Percentiles rank a stretch among this genome's conserved stretches.
phyloP scores from a whole-genome alignment of 1,139 yeast species.

The Pichia inconspicua region DNA sequence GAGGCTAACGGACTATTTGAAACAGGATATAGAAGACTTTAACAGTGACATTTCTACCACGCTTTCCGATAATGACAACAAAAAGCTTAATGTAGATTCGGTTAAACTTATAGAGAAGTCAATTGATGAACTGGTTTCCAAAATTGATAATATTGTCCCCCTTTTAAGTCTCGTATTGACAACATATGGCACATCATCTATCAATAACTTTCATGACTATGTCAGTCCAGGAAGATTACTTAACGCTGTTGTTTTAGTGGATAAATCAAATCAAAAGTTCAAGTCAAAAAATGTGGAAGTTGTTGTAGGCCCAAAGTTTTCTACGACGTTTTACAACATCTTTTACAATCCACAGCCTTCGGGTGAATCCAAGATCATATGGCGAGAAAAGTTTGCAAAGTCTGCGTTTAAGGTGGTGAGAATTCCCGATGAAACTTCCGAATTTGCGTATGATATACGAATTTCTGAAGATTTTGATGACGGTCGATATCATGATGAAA shows the following conservation, averaged over 20 bases:
- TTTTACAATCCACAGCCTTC: slow-evolving; percentile 51
- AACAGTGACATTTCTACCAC: slow-evolving; percentile 40
- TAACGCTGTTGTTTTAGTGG: slow-evolving; percentile 51
- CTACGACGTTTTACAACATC: slow-evolving; percentile 52
- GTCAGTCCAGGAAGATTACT: slow-evolving; percentile 61
- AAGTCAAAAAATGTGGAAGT: slow-evolving; percentile 7
- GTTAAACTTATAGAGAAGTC: slow-evolving; percentile 42
- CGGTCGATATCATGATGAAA: slow-evolving; percentile 61
- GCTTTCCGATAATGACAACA: slow-evolving; percentile 15
- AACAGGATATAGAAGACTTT: slow-evolving; percentile 52
- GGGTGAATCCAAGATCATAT: slow-evolving; percentile 40
- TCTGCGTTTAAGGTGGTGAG: slow-evolving; percentile 41
- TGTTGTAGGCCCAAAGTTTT: slow-evolving; percentile 57
- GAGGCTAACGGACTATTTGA: slow-evolving; percentile 48
- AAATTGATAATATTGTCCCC: slow-evolving; percentile 67
- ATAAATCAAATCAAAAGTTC: slow-evolving; percentile 33
- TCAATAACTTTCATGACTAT: slow-evolving; percentile 38
- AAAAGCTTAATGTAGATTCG: slow-evolving; percentile 27
- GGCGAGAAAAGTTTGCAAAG: slow-evolving; percentile 71
- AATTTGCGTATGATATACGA: slow-evolving; percentile 39
- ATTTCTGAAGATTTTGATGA: slow-evolving; percentile 61
- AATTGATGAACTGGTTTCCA: slow-evolving; percentile 39
- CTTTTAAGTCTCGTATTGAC: slow-evolving; percentile 58
- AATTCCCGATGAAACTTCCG: slow-evolving; percentile 13
- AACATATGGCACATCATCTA: slow-evolving; percentile 62